Base-by-base conservation (phyloP, 2,329 filamentous ascomycete species). In the Didymella pinodella region DNA sequence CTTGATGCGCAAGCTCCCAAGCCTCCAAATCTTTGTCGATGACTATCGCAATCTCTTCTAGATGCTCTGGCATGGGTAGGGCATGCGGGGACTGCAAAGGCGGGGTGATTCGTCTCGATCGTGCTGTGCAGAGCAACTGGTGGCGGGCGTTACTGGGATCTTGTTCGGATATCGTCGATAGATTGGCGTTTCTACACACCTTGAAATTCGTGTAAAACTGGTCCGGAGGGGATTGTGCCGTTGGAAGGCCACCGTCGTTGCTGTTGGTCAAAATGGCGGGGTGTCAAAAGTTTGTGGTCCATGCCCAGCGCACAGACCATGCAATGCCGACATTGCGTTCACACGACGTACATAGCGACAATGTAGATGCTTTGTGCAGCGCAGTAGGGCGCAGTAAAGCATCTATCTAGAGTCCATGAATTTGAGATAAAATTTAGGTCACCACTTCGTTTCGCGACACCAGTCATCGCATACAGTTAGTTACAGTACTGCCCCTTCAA, bases 1-100 rank as follows among this genome's bases (percentile, higher is more conserved):
- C 38, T 41, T 41, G 3, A 10, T 41, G 38, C 8, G 38, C 38
- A 10, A 41, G 38, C 16, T 41, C 38, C 38, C 38, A 41, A 20
- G 38, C 38, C 38, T 41, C 38, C 38, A 41, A 41, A 18, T 20
- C 38, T 41, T 11, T 41, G n/a, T 41, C 38, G 38, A 41, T 41
- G 38, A 20, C 38, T 41, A 41, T 41, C 38, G 38, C 38, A 41
- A 41, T 41, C 7, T 41, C 16, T 41, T 41, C 38, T 41, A 41
- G 38, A 20, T 41, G 38, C 38, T 41, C 38, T 41, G 38, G 38
- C 38, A 41, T 41, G 38, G 38, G 38, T 41, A 41, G 11, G n/a
- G 38, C 38, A 41, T 41, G 38, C 4, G 38, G 4, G n/a, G 38
- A 41, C 38, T 20, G 38, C 38, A 41, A 4, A 41, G 38, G 38